These are phyloP conservation scores for Endogone sp. DNA, from an alignment of 192 early-diverging fungal species.

Conservation along the genomic window DNA sequence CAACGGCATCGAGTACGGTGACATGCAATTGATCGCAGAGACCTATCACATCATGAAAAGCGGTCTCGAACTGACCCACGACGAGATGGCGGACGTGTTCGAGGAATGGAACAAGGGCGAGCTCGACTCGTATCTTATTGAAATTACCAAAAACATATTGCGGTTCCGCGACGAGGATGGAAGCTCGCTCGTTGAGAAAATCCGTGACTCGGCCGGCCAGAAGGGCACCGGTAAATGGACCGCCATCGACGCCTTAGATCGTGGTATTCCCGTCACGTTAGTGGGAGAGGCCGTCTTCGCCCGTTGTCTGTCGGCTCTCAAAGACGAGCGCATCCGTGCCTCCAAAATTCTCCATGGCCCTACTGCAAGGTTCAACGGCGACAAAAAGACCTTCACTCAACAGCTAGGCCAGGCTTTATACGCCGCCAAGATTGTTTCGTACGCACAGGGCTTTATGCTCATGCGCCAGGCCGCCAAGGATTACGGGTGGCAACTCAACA, in stretches of 20 bases:
- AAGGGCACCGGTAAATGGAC: slow-evolving; percentile 99
- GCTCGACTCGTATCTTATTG: slow-evolving; percentile 94
- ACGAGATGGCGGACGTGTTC: slow-evolving; percentile 89
- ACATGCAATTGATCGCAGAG: slow-evolving; percentile 99
- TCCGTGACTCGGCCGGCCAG: slow-evolving; percentile 94
- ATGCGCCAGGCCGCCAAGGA: slow-evolving; percentile 93
- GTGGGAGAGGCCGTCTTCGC: slow-evolving; percentile 98
- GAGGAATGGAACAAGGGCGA: slow-evolving; percentile 96
- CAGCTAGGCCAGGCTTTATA: slow-evolving; percentile 92
- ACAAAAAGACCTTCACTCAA: slow-evolving; percentile 85
- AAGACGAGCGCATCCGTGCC: slow-evolving; percentile 91
- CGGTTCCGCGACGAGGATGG: slow-evolving; percentile 91
- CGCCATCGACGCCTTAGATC: slow-evolving; percentile 91
- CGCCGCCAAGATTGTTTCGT: slow-evolving; percentile 97
- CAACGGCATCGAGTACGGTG: slow-evolving; percentile 99
- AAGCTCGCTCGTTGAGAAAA: slow-evolving; percentile 84
- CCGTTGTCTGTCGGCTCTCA: slow-evolving; percentile 94
- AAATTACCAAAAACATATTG: slow-evolving; percentile 93
- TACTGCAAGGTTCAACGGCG: slow-evolving; percentile 66
- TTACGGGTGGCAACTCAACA: slow-evolving; percentile 93
- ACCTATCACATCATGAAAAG: slow-evolving; percentile 92
- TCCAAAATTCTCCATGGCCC: slow-evolving; percentile 84
- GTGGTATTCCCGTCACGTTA: slow-evolving; percentile 94
- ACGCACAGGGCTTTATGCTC: slow-evolving; percentile 99
- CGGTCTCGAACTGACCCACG: slow-evolving; percentile 72